Base-by-base conservation (phyloP, 257 asterid species). In the Haberlea rhodopensis region DNA sequence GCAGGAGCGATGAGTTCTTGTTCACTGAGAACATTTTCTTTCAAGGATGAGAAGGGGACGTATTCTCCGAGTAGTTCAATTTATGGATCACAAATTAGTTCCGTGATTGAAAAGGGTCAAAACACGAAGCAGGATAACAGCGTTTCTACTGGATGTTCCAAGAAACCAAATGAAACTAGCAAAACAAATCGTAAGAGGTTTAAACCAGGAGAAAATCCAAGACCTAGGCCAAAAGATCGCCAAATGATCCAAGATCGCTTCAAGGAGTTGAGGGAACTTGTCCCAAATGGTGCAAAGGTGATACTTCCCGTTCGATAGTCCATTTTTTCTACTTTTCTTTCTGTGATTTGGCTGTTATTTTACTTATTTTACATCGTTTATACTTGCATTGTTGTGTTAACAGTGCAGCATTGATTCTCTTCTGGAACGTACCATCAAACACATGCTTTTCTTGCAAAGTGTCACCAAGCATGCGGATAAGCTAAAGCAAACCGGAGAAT, bases 161-260 rank as follows among this genome's bases (percentile, higher is more conserved):
- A 81, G 72, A 85, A 83, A 59, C 63, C 82, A 3, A 73, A 78
- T 19, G 90, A 75, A 53, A 48, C 63, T 28, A 57, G 80, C 69
- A 84, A 82, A 78, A 28, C 81, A 27, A 81, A 57, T 32, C 91
- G 95, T 37, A 86, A 84, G 79, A 86, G 96, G 89, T 80, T 78
- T 51, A 88, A 83, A 77, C 89, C 91, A 0, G 89, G 96, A 24
- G 94, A 88, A 72, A 88, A 82, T 71, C 96, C 91, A 48, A 73
- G 95, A 51, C 96, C 95, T 26, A 76, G 96, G 67, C 95, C 96
- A 2, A 88, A 82, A 61, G 96, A 88, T 75, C 86, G 96, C n/a
- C 96, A 88, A 74, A 84, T 88, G 96, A 88, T 88, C 73, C 96
- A 88, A 84, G 96, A 88, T 69, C 91, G 96, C 2, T 91, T 88